Evolutionary conservation across 176 grass and related monocot genomes (phyloP), one percentile per base, ranked within the genome.

Genomic region (Lolium multiflorum): DNA sequence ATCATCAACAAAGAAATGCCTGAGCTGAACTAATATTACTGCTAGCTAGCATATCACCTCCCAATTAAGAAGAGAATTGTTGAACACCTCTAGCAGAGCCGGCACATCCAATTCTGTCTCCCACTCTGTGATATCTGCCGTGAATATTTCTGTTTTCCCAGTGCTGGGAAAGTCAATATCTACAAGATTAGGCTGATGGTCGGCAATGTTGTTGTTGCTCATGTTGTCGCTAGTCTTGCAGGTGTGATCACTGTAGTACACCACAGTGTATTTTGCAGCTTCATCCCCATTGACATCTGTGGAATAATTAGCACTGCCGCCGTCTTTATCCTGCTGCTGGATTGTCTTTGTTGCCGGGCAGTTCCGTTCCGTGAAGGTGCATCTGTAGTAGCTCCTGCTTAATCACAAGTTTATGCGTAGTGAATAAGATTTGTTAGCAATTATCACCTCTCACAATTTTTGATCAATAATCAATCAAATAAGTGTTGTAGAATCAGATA

Each of bases 261-360:
- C 50, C 5, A 92, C 84, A 8, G 10, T 49, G 74, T 67, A 92
- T 58, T 71, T 77, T 11, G 56, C 47, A 7, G 55, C 18, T 20
- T 74, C 28, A 74, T 51, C 49, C 8, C 58, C 84, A 7, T 16
- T 16, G 14, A 1, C 71, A 9, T 51, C 1, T 51, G 71, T 4
- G 22, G 46, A 74, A 74, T 74, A 66, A 17, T 17, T 74, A 49
- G 22, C 22, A 39, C 65, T 10, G 16, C 17, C 54, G 26, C 16
- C 66, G 8, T 20, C 48, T 76, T 18, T 49, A 54, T 48, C 74
- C 16, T 76, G 74, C 24, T 87, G 74, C 7, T 92, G 84, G 13
- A 92, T 79, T 12, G 80, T 90, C 81, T 92, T 89, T 1, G 87
- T 92, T 50, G 91, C 91, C 14, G 9, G n/a, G 75, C 91, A 92